These are phyloP conservation scores for Fraxinus xanthoxyloides DNA, from an alignment of 305 asterid species.

Conservation along the genomic window DNA sequence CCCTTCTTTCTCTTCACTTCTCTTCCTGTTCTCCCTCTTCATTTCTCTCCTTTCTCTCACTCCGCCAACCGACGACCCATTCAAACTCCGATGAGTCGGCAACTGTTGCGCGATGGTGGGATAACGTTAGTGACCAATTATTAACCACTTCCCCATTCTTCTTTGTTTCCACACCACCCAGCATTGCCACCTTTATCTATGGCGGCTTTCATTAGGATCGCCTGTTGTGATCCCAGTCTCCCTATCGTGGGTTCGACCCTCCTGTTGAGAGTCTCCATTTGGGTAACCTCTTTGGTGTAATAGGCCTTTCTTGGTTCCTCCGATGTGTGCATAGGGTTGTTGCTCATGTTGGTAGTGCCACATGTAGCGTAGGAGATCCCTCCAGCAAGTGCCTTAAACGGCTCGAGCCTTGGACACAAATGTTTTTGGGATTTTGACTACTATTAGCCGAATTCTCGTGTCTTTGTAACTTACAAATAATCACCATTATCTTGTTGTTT, in stretches of 20 bases:
- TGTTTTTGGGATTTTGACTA: conserved; percentile 45
- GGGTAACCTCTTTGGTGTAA: conserved; percentile 80
- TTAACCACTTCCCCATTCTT: no score
- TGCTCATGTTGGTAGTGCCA: conserved; percentile 88
- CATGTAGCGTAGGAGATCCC: conserved; percentile 92
- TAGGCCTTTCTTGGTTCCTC: conserved; percentile 87
- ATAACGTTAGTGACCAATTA: no score
- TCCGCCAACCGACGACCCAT: no score
- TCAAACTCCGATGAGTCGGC: no score
- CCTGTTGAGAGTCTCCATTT: conserved; percentile 89
- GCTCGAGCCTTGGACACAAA: conserved; percentile 64
- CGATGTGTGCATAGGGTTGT: conserved; percentile 73
- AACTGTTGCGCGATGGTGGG: no score
- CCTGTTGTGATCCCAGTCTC: conserved; percentile 26
- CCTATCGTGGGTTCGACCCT: conserved; percentile 85
- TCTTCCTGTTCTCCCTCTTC: no score
- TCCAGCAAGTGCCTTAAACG: conserved; percentile 77
- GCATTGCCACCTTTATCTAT: no score
- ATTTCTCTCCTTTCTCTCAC: no score
- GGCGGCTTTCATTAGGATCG: background rate
- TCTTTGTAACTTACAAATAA: no score
- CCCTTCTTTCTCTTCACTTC: no score
- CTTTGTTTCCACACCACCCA: no score
- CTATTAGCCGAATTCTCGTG: conserved; percentile 46
- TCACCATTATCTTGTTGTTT: no score